Evolutionary conservation across 441 rosid species (phyloP), one percentile per base, ranked within the genome.

Genomic region (Syzygium syzygioides): DNA sequence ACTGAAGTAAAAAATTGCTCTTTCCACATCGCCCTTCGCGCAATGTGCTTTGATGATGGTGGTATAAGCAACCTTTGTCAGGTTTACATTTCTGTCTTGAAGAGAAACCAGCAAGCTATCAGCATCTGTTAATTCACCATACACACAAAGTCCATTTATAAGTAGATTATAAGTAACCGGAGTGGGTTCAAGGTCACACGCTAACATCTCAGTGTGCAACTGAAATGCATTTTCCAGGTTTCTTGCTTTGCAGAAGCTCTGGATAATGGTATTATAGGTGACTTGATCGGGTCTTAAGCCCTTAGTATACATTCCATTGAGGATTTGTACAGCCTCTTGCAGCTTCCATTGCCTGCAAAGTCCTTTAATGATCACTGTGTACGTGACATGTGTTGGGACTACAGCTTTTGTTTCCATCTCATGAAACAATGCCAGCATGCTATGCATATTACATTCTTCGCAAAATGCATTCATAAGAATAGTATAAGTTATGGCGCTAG

Each of bases 21-120:
- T 91, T 87, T 88, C 83, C 45, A 92, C 94, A 90, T 94, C 94
- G 79, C 98, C 98, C 89, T 94, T 96, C 45, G 88, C 94, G 88
- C 98, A 96, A 90, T 96, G 96, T 86, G 95, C 98, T 90, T 95
- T 96, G 89, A 96, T 94, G 88, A 96, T 79, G 55, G 96, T 92
- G 86, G 94, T 93, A 90, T 95, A 96, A 87, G 96, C 95, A 91
- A 93, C 89, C 89, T 94, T 96, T 32, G 92, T 90, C 89, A 95
- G 86, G 79, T 60, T 89, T 79, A 91, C 87, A 85, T 90, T 90
- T 87, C 6, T 55, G 86, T 87, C 93, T 88, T 92, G 96, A 87
- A 96, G 97, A 80, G 90, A 91, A 92, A 62, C 71, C 87, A 96
- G 85, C 62, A 96, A 91, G 79, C 28, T 88, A 86, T 96, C 95